Conservation (phyloP, 495 filamentous ascomycete species). For the Aspergillus nanangensis region DNA sequence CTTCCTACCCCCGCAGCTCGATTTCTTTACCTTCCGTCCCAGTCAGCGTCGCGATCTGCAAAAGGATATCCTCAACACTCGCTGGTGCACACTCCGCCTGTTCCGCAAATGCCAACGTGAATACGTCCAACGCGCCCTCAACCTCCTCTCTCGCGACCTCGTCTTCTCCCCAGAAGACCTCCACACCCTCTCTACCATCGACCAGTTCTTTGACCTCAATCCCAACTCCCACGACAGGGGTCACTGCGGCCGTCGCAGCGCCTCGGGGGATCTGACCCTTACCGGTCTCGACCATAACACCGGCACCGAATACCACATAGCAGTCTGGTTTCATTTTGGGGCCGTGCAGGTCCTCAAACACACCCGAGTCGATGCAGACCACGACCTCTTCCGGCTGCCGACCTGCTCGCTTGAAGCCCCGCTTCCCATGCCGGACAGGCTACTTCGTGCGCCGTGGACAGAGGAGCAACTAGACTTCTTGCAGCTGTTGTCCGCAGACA, state of each 20-base stretch:
- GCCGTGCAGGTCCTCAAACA: conserved; percentile 28
- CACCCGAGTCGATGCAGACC: conserved; percentile 17
- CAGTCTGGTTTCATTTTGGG: conserved; percentile 36
- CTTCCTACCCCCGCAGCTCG: conserved; percentile 33
- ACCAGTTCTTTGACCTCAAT: conserved; percentile 14
- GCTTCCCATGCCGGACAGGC: conserved; percentile 34
- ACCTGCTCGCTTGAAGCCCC: conserved; percentile 13
- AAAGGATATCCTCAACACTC: conserved; percentile 31
- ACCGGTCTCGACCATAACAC: conserved; percentile 1
- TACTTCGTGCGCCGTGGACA: conserved; percentile 42
- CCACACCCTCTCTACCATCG: conserved; percentile 13
- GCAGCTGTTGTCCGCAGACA: conserved; percentile 26
- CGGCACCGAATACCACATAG: conserved; percentile 20
- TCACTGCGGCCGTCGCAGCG: conserved; percentile 19
- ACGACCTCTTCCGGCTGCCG: conserved; percentile 32
- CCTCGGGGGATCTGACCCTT: conserved; percentile 31
- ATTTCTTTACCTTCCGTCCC: conserved; percentile 23
- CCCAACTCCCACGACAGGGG: background rate
- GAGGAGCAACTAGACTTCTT: conserved; percentile 38
- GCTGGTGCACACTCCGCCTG: conserved; percentile 41
- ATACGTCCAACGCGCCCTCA: conserved; percentile 31
- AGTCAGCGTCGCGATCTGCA: conserved; percentile 25
- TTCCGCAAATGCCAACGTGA: conserved; percentile 38
- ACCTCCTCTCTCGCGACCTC: conserved; percentile 19
- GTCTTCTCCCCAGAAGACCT: conserved; percentile 20